These are phyloP conservation scores for Isatis tinctoria DNA, from an alignment of 345 rosid species.

Conservation along the genomic window DNA sequence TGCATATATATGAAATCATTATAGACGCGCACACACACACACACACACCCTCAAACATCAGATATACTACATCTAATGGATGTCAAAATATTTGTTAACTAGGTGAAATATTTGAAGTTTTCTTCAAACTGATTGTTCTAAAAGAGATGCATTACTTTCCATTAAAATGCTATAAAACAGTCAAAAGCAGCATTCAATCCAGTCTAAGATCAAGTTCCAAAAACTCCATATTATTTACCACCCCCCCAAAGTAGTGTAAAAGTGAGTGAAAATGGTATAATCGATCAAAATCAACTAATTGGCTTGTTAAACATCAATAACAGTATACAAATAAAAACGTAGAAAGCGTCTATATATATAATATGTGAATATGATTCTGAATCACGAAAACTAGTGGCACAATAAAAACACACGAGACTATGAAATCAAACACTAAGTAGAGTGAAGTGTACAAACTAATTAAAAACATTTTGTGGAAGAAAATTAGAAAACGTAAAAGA, in stretches of 20 bases:
- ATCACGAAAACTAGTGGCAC: not conserved
- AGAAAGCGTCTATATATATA: not conserved
- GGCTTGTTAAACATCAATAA: not conserved
- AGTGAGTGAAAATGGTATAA: not conserved
- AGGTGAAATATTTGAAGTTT: not conserved
- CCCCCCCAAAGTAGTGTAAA: not conserved
- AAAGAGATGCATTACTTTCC: constrained; percentile 5
- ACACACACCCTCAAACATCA: not conserved
- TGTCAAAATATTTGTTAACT: not conserved
- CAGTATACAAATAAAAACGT: not conserved
- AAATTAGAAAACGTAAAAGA: not conserved
- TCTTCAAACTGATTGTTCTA: not conserved
- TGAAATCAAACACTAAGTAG: not conserved
- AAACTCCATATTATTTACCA: not conserved
- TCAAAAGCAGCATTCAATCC: constrained; percentile 20
- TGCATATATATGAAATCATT: not conserved
- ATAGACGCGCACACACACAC: not conserved
- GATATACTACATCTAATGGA: not conserved
- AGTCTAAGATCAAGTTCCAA: constrained; percentile 14
- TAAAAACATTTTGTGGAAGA: not conserved
- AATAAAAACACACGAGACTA: not conserved
- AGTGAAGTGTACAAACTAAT: not conserved
- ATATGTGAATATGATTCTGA: not conserved
- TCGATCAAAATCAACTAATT: not conserved
- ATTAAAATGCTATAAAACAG: constrained; percentile 15